Conservation (phyloP, 2,329 filamentous ascomycete genomes). For the Calonectria crousiana region DNA sequence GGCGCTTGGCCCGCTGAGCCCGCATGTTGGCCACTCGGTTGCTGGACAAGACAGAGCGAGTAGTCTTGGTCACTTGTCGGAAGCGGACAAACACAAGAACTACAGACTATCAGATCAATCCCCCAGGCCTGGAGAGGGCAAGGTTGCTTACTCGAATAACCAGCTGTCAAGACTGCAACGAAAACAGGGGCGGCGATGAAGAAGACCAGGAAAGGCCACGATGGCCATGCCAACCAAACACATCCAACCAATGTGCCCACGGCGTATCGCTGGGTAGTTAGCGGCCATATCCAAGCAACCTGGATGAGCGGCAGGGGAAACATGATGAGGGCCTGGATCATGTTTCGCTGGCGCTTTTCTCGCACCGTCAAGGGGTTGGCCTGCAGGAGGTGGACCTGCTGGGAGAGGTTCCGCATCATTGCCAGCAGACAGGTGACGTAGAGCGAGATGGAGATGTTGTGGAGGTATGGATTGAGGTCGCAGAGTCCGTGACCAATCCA, state of each 20-base stretch:
- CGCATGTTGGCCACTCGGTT: conserved; percentile 57
- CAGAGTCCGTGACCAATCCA: conserved; percentile 66
- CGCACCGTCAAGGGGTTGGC: conserved; percentile 52
- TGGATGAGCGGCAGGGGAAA: conserved; percentile 66
- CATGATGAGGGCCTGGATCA: conserved; percentile 66
- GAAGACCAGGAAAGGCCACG: conserved; percentile 63
- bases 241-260: conserved; percentile 66
- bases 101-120: conserved; percentile 33
- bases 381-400: conserved; percentile 61
- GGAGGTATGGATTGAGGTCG: conserved; percentile 62
- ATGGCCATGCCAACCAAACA: conserved; percentile 54
- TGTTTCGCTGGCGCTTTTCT: conserved; percentile 57
- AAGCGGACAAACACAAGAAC: conserved; percentile 63
- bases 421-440: conserved; percentile 66
- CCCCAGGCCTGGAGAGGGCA: background rate
- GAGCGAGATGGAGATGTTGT: conserved; percentile 59
- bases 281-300: conserved; percentile 60
- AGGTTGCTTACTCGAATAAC: conserved; percentile 60
- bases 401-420: conserved; percentile 66
- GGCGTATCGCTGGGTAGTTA: conserved; percentile 61
- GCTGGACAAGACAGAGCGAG: conserved; percentile 52
- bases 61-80: conserved; percentile 58
- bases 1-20: conserved; percentile 61
- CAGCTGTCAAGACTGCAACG: conserved; percentile 57
- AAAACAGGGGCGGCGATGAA: conserved; percentile 60